A percentile compares a stretch with the other conserved stretches of the same genome.
Conservation (phyloP, 176 grass and related monocot species). For the Oryza meridionalis region DNA sequence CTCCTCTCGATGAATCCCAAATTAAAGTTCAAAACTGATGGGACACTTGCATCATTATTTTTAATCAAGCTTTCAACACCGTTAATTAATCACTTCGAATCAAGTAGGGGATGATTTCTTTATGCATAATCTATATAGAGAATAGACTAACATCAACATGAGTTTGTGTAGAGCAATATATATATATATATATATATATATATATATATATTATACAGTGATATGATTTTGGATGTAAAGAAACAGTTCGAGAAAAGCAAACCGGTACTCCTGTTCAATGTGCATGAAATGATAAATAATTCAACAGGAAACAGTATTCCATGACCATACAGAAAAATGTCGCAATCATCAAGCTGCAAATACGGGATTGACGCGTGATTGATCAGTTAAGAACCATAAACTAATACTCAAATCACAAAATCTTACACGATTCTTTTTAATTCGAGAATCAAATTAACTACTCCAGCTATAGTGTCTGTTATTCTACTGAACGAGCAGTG, state of each 20-base stretch:
- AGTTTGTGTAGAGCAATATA: neutral
- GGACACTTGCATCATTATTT: constrained; percentile 39
- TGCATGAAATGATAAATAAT: constrained; percentile 32
- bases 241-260: neutral
- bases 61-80: neutral
- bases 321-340: neutral
- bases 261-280: neutral
- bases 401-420: neutral
- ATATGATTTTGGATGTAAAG: neutral
- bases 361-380: neutral
- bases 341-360: neutral
- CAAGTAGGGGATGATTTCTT: neutral
- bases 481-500: neutral
- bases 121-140: neutral
- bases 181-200: too few species aligned
- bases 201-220: neutral
- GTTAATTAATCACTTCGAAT: constrained; percentile 6
- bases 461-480: neutral
- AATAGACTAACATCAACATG: neutral
- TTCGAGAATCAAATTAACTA: neutral
- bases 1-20: constrained; percentile 47
- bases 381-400: neutral
- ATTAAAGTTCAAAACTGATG: constrained; percentile 34
- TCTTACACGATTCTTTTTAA: neutral
- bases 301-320: neutral